Conservation (phyloP, 768 basidiomycete genomes). For the Leccinellum albellum region DNA sequence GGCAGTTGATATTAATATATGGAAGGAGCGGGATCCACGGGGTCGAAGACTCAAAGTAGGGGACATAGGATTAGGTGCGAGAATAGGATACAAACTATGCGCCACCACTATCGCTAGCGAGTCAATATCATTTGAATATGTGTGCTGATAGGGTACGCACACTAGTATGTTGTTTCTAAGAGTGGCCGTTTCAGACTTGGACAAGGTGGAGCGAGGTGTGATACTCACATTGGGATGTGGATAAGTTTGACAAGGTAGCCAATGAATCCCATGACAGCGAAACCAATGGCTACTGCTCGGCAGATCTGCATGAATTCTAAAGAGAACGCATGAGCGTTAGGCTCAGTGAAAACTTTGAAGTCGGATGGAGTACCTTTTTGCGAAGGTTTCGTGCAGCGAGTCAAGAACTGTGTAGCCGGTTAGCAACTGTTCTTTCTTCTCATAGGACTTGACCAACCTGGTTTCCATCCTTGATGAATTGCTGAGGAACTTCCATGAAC, state of each 20-base stretch:
- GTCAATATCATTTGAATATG: constrained; percentile 22
- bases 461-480: constrained; percentile 90
- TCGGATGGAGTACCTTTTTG: constrained; percentile 66
- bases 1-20: constrained; percentile 10
- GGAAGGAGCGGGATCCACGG: constrained; percentile 18
- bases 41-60: constrained; percentile 13
- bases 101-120: constrained; percentile 54
- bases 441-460: constrained; percentile 52
- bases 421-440: constrained; percentile 3
- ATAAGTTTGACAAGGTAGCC: constrained; percentile 98
- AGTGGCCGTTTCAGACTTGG: constrained; percentile 13
- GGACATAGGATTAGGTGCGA: constrained; percentile 7
- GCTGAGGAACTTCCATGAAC: constrained; percentile 85
- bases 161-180: constrained; percentile 94
- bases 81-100: constrained; percentile 45
- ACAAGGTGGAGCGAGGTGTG: neutral
- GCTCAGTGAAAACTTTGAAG: neutral
- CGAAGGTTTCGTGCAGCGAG: constrained; percentile 96
- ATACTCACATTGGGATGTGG: constrained; percentile 93
- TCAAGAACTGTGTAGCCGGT: constrained; percentile 67
- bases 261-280: constrained; percentile 99
- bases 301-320: constrained; percentile 93
- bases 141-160: constrained; percentile 50
- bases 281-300: constrained; percentile 94
- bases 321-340: constrained; percentile 3